Percentiles rank a stretch among this genome's conserved stretches.
Conservation (phyloP, 2,329 filamentous ascomycete genomes). For the Paracorniculantispora psalliotae region DNA sequence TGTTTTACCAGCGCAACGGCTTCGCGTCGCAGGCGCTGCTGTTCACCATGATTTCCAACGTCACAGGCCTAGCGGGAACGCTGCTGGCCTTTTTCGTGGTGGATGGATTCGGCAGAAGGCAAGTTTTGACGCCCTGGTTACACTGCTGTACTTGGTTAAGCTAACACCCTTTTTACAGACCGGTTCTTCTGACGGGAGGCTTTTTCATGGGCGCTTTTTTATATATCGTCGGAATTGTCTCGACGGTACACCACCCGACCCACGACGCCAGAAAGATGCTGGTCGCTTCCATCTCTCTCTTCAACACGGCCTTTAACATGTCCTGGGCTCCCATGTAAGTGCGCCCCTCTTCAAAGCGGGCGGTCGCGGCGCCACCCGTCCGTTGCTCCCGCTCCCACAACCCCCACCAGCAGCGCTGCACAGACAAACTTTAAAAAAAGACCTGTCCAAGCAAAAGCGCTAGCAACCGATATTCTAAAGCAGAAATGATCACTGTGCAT, state of each 20-base stretch:
- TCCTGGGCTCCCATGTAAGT: conserved; percentile 25
- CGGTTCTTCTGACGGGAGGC: conserved; percentile 21
- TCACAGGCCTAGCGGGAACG: conserved; percentile 14
- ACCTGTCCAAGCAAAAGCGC: neutral
- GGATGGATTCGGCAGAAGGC: conserved; percentile 20
- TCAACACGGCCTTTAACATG: conserved; percentile 19
- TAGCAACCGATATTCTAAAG: neutral
- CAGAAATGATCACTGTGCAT: neutral
- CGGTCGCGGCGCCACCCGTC: neutral
- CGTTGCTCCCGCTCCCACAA: neutral
- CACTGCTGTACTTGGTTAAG: no score
- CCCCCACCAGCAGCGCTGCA: neutral
- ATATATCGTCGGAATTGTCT: conserved; percentile 20
- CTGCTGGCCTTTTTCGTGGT: conserved; percentile 21
- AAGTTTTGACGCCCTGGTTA: neutral
- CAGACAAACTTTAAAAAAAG: neutral
- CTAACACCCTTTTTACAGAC: no score
- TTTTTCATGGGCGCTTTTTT: conserved; percentile 21
- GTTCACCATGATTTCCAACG: conserved; percentile 20
- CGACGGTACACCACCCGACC: conserved; percentile 4
- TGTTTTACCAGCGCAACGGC: conserved; percentile 25
- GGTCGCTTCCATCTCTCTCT: conserved; percentile 25
- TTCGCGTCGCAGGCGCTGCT: conserved; percentile 22
- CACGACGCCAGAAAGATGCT: neutral
- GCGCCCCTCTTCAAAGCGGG: neutral